Base-by-base conservation (phyloP, 2,329 filamentous ascomycete genomes). In the Curvularia spicifera region DNA sequence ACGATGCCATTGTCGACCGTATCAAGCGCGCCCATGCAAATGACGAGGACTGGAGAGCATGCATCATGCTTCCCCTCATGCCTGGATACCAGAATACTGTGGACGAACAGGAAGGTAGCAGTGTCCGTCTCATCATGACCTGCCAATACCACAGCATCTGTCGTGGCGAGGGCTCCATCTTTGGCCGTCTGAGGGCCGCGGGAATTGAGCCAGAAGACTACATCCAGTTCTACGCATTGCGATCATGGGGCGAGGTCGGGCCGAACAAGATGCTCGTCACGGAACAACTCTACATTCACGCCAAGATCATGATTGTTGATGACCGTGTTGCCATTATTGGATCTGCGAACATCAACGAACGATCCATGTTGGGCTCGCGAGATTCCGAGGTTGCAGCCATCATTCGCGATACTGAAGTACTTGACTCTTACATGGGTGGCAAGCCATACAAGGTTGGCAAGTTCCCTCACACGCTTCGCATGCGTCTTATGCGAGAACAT, bases 61-160 rank as follows among this genome's bases (percentile, higher is more conserved):
- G 93, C 59, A 90, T 98, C 63, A 79, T 98, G 61, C 96, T 99
- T 58, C 95, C 95, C 1, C 83, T 99, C 31, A 96, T 99, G 88
- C 95, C 95, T n/a, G 95, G 95, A 2, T 99, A 98, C 78, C 93
- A 98, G 77, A 97, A 96, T 71, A 96, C 93, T 0, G 94, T 99
- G 20, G 93, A 97, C 67, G 89, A 92, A 64, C 91, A 95, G 69
- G 94, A 97, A 66, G 95, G 95, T 40, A 97, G 91, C 35, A 97
- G 93, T 78, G 91, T 99, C 42, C 89, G 95, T 54, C 80, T 98
- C 61, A 99, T 98, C 75, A 92, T 99, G 86, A 93, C 96, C 77
- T 97, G 93, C 73, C 95, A 99, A 77, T 98, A 93, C 77, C 89
- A 91, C 65, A 97, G 93, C 76, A 98, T 99, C 66, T 97, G 93